These are phyloP conservation scores for Pyrenophora graminea DNA, from an alignment of 2,329 filamentous ascomycete genomes.

Conservation along the genomic window DNA sequence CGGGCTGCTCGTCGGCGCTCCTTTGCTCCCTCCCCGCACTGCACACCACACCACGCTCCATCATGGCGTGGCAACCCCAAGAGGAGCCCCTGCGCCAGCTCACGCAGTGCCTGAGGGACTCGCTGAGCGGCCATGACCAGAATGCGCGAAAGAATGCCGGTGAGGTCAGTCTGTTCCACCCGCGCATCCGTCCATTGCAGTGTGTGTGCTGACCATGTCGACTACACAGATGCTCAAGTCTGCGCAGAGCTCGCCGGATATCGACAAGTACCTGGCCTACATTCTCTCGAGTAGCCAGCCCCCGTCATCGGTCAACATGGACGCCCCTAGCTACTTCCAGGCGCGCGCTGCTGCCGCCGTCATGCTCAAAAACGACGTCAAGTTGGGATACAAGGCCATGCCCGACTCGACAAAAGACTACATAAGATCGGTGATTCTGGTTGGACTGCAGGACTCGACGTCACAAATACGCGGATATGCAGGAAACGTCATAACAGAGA, in stretches of 20 bases:
- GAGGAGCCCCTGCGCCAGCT: constrained; percentile 88
- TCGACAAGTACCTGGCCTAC: constrained; percentile 96
- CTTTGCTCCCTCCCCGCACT: constrained; percentile 17
- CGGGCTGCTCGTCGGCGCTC: constrained; percentile 11
- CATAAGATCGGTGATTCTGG: constrained; percentile 77
- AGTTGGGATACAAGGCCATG: constrained; percentile 73
- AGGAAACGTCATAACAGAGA: constrained; percentile 91
- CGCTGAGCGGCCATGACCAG: constrained; percentile 81
- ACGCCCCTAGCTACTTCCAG: constrained; percentile 67
- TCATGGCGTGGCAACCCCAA: constrained; percentile 91
- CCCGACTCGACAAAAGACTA: constrained; percentile 73
- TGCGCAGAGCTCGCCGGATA: constrained; percentile 85
- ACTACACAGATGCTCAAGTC: constrained; percentile 80
- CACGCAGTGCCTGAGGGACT: constrained; percentile 86
- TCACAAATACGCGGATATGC: constrained; percentile 84
- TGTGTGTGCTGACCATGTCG: constrained; percentile 30
- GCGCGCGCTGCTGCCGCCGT: constrained; percentile 87
- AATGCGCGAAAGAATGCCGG: constrained; percentile 86
- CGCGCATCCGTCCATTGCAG: constrained; percentile 10
- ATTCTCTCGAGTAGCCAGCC: constrained; percentile 75
- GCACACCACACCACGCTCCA: constrained; percentile 19
- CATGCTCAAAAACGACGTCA: constrained; percentile 95
- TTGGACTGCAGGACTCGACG: constrained; percentile 80
- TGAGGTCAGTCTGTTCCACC: constrained; percentile 62
- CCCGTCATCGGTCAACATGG: constrained; percentile 64